Evolutionary conservation across 441 rosid species (phyloP), one percentile per base, ranked within the genome.

Genomic region (Eutrema salsugineum): DNA sequence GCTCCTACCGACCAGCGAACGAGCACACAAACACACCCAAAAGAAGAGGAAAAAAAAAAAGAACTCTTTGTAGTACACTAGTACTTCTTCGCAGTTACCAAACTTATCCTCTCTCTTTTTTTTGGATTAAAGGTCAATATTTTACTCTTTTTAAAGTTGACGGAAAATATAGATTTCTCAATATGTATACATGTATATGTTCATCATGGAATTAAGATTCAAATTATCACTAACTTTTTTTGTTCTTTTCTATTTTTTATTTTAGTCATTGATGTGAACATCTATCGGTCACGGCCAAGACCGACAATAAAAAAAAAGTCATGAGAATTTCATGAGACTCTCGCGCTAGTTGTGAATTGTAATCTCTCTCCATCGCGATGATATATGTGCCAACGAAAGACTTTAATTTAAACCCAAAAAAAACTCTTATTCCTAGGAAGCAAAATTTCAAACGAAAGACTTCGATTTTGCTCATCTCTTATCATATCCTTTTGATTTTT

Each of bases 251-350:
- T n/a, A n/a, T n/a, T n/a, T n/a, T n/a, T n/a, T n/a, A n/a, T n/a
- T n/a, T n/a, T n/a, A n/a, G n/a, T n/a, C 42, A 61, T 15, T 16
- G 68, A 75, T 68, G 73, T 68, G 70, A 43, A 69, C 51, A 68
- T 51, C 7, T 51, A 67, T 61, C 68, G 50, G 51, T 75, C 68
- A 67, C 68, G 73, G 68, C 30, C 20, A 35, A 57, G 55, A 66
- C 66, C 62, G 77, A 73, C 72, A 73, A 19, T 39, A 22, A 15
- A 48, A 30, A 50, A 32, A 24, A 14, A 36, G 35, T 66, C 78
- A 42, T 74, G 73, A 59, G 22, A 32, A 1, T 66, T 58, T 40
- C 56, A 58, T 16, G 72, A 30, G 62, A 8, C 46, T 48, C 60
- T 38, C 44, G 24, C 57, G 59, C 36, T 32, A 55, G 58, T 16